These are phyloP conservation scores for Fusarium vanettenii DNA, from an alignment of 2,329 filamentous ascomycete species.

Conservation along the genomic window DNA sequence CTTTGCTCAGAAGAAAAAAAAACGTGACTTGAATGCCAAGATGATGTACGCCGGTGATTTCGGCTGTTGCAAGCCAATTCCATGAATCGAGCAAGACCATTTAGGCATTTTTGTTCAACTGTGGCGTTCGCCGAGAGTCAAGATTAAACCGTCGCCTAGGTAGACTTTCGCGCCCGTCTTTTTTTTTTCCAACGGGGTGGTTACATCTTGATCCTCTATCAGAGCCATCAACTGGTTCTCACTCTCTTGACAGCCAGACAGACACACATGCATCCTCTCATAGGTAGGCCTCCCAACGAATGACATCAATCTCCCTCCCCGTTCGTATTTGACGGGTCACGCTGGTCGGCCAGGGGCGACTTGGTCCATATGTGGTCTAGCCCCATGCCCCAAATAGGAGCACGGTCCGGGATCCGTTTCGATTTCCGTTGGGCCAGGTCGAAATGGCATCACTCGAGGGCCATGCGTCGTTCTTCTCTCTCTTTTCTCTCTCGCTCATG, in stretches of 20 bases:
- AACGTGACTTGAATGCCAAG: constrained; percentile 28
- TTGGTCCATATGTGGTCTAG: constrained; percentile 4
- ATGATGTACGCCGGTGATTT: constrained; percentile 7
- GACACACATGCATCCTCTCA: background rate
- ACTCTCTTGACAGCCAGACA: background rate
- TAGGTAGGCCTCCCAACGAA: constrained; percentile 5
- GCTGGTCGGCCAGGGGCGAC: background rate
- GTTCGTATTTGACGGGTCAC: constrained; percentile 28
- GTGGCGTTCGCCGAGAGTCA: background rate
- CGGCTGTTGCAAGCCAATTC: background rate
- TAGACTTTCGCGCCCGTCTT: too few species aligned
- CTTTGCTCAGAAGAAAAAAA: background rate
- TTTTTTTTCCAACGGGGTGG: background rate
- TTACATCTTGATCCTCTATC: background rate
- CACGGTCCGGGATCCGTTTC: constrained; percentile 19
- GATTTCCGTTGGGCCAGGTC: constrained; percentile 16
- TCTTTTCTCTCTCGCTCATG: background rate
- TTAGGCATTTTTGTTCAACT: background rate
- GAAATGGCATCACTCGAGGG: constrained; percentile 6
- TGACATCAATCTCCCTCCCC: constrained; percentile 34
- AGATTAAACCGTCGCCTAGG: constrained; percentile 13
- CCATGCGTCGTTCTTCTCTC: background rate
- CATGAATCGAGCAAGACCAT: background rate
- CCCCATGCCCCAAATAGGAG: constrained; percentile 19
- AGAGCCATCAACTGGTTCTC: background rate